Percentiles rank a stretch among this genome's conserved stretches.
Evolutionary conservation across 176 grass and related monocot genomes (phyloP).

Genomic region (Alopecurus myosuroides): DNA sequence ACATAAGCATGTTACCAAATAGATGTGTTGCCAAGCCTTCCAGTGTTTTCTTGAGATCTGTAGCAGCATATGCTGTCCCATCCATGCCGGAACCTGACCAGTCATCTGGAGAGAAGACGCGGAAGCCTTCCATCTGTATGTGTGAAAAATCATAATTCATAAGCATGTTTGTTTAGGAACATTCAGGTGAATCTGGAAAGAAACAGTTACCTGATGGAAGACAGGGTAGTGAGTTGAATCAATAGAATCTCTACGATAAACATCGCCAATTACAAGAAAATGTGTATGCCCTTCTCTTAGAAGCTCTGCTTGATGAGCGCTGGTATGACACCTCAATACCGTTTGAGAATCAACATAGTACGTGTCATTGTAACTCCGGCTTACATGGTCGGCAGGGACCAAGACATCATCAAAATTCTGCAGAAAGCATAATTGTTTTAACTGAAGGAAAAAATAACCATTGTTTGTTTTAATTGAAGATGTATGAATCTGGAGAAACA

Average conservation of each 20-base stretch:
- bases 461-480: not conserved
- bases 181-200: not conserved
- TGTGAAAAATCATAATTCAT: constrained; percentile 3
- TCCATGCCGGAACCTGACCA: constrained; percentile 80
- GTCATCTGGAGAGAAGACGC: constrained; percentile 77
- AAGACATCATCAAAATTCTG: constrained; percentile 96
- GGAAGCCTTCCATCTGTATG: constrained; percentile 90
- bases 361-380: constrained; percentile 94
- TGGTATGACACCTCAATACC: constrained; percentile 85
- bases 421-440: constrained; percentile 3
- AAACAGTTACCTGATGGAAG: constrained; percentile 72
- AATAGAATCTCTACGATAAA: constrained; percentile 96
- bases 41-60: constrained; percentile 76
- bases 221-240: constrained; percentile 97
- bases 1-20: constrained; percentile 56
- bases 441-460: not conserved
- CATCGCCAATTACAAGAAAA: constrained; percentile 96
- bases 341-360: constrained; percentile 81
- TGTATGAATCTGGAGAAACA: not conserved
- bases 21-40: constrained; percentile 93
- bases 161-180: not conserved
- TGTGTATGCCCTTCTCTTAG: constrained; percentile 79
- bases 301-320: constrained; percentile 93
- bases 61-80: constrained; percentile 71
- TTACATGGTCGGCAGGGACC: constrained; percentile 87